Base-by-base conservation (phyloP, 306 rosid genomes). In the Crotalaria pallida region DNA sequence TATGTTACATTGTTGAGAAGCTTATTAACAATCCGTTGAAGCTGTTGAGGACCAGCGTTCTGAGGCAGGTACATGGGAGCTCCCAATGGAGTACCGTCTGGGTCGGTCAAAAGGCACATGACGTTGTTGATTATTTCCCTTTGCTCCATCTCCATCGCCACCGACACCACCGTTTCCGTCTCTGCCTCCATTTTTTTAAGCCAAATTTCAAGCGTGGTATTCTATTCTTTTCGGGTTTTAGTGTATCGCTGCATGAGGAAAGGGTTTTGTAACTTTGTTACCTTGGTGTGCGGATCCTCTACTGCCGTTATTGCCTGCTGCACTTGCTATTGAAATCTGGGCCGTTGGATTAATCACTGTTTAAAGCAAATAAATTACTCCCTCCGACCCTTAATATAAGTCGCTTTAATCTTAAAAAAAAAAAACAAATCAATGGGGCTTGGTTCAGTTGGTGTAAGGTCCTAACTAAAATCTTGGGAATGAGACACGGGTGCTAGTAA, bases 21-120 rank as follows among this genome's bases (percentile, higher is more conserved):
- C 72, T 81, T 78, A 65, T 94, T 88, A 56, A 94, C 99, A 71
- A 91, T 86, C 45, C 78, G 96, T 47, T 84, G 88, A 12, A 94
- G 97, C 13, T 94, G 95, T 38, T 74, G 87, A 1, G 92, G 91
- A 72, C 85, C 89, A 34, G 82, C 78, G 55, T 84, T 84, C 47
- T 87, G 96, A 55, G 97, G 95, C 3, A 91, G 80, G 77, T 87
- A 86, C 85, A 87, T 82, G 47, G 96, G 50, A 57, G 80, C 67
- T 69, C 85, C 92, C 29, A 90, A 34, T 10, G 92, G 89, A 44
- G 75, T 69, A 9, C 91, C 96, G 17, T 90, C 93, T 18, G 96
- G 92, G 74, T 92, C 88, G 0, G 80, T 79, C 73, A 92, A 82
- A 49, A 79, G 90, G 67, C 96, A 90, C 92, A 90, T 65, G 10